These are phyloP conservation scores for Ganoderma lucidum DNA, from an alignment of 1,284 basidiomycete species.

Conservation along the genomic window DNA sequence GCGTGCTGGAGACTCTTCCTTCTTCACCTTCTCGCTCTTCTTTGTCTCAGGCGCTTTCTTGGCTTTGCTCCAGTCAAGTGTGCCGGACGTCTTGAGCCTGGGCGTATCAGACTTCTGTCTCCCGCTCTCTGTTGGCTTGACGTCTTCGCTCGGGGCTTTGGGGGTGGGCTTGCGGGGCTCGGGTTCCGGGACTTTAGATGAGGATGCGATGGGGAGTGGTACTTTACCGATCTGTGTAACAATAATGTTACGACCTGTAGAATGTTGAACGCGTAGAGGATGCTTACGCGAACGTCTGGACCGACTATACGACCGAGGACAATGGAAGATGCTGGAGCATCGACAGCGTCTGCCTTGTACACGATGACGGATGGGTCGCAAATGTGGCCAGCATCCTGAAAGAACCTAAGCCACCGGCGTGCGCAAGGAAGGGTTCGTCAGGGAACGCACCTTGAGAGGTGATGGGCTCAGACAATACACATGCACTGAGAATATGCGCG, in stretches of 20 bases:
- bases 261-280: conserved; percentile 10
- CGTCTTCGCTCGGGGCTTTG: conserved; percentile 35
- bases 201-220: conserved; percentile 30
- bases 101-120: conserved; percentile 36
- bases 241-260: not conserved
- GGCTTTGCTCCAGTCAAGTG: conserved; percentile 71
- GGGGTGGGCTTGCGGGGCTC: conserved; percentile 28
- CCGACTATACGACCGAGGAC: conserved; percentile 59
- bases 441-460: conserved; percentile 57
- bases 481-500: conserved; percentile 58
- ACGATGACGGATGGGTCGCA: conserved; percentile 58
- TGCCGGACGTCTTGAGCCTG: conserved; percentile 59
- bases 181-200: conserved; percentile 38
- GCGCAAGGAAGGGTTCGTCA: not conserved
- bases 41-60: conserved; percentile 49
- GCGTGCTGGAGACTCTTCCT: conserved; percentile 30
- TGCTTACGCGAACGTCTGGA: conserved; percentile 57
- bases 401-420: not conserved
- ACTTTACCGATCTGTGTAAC: conserved; percentile 33
- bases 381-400: conserved; percentile 67
- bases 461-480: conserved; percentile 74
- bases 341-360: conserved; percentile 55
- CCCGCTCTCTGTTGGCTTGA: conserved; percentile 23
- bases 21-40: conserved; percentile 30
- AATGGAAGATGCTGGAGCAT: conserved; percentile 51